Evolutionary conservation across 805 yeast genomes (phyloP).

Genomic region (Wickerhamomyces subpelliculosus): DNA sequence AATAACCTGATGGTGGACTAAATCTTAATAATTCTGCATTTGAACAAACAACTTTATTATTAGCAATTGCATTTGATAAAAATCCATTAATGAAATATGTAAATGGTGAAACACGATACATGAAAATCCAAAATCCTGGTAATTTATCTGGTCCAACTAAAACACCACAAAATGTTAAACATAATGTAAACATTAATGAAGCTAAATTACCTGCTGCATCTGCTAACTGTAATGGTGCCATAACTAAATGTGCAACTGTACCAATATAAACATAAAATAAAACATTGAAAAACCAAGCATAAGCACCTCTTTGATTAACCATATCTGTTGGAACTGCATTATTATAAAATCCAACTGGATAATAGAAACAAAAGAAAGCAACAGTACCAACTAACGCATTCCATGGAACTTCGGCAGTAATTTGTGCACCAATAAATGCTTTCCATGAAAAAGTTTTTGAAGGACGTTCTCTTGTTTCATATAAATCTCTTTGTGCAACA

Average conservation of each 20-base stretch:
- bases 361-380: slow-evolving; percentile 57
- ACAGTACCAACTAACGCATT: slow-evolving; percentile 55
- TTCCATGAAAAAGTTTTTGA: slow-evolving; percentile 65
- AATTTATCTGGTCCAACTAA: slow-evolving; percentile 46
- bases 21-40: slow-evolving; percentile 39
- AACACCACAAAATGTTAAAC: slow-evolving; percentile 74
- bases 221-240: slow-evolving; percentile 52
- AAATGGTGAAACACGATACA: slow-evolving; percentile 69
- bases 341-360: slow-evolving; percentile 59
- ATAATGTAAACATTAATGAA: slow-evolving; percentile 50
- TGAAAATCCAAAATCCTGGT: slow-evolving; percentile 77
- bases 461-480: slow-evolving; percentile 70
- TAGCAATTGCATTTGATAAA: slow-evolving; percentile 49
- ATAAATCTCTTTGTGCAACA: slow-evolving; percentile 54
- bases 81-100: slow-evolving; percentile 57
- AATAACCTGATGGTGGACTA: slow-evolving; percentile 45
- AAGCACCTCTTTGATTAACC: slow-evolving; percentile 48
- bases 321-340: slow-evolving; percentile 55
- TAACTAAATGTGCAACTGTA: slow-evolving; percentile 50
- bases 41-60: slow-evolving; percentile 40
- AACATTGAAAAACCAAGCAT: slow-evolving; percentile 35
- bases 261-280: slow-evolving; percentile 49
- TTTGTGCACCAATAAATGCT: slow-evolving; percentile 54
- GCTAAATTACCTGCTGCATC: slow-evolving; percentile 61
- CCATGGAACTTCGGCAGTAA: slow-evolving; percentile 63